Evolutionary conservation across 108 stramenopile genomes (phyloP).

Genomic region (Aurantiochytrium sp.): DNA sequence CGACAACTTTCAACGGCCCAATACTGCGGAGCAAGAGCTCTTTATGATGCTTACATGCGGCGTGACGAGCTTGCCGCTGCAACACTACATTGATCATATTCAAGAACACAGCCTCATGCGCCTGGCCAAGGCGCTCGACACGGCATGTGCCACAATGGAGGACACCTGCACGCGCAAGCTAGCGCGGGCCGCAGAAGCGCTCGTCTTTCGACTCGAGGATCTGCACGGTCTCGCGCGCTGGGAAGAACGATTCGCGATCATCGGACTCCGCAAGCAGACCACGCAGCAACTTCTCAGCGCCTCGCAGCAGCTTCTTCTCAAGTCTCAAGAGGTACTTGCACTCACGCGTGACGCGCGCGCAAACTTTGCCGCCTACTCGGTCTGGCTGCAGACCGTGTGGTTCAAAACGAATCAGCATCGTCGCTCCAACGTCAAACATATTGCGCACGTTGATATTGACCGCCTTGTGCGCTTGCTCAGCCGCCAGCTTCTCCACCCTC

Average conservation of each 20-base stretch:
- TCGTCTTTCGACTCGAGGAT: not conserved
- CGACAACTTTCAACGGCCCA: not conserved
- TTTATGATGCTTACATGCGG: constrained; percentile 17
- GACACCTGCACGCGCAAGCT: not conserved
- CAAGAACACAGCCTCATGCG: not conserved
- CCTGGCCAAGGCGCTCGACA: not conserved
- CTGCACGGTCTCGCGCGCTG: not conserved
- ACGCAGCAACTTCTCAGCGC: not conserved
- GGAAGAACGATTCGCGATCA: not conserved
- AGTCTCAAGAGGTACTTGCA: not conserved
- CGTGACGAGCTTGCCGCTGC: not conserved
- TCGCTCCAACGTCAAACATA: not conserved
- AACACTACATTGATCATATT: not conserved
- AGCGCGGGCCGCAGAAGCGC: not conserved
- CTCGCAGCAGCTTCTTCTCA: not conserved
- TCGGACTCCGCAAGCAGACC: not conserved
- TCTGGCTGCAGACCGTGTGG: constrained; percentile 10
- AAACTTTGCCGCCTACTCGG: not conserved
- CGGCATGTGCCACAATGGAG: not conserved
- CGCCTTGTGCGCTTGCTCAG: not conserved
- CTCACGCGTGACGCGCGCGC: not conserved
- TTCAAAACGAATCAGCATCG: not conserved
- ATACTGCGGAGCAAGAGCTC: constrained; percentile 1
- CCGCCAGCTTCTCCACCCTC: not conserved
- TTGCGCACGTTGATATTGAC: not conserved